Percentiles rank a stretch among this genome's conserved stretches.
Evolutionary conservation across 176 grass and related monocot species (phyloP).

Genomic region (Cenchrus americanus): DNA sequence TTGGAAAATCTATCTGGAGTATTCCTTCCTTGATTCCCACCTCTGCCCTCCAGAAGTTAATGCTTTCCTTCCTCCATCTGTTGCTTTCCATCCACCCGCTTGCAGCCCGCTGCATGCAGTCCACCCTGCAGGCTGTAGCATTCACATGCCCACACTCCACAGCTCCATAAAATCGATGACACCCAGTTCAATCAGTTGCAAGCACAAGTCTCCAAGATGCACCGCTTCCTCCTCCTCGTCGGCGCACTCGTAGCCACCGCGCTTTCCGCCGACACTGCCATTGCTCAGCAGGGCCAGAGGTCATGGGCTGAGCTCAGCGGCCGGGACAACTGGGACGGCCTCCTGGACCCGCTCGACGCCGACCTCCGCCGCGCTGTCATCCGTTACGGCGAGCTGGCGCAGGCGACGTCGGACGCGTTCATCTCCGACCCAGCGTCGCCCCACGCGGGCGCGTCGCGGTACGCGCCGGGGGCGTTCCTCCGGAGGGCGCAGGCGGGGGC

Average conservation of each 20-base stretch:
- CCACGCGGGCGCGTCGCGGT: conserved; percentile 58
- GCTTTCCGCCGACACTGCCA: conserved; percentile 27
- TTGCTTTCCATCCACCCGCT: conserved; percentile 11
- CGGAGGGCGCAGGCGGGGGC: conserved; percentile 39
- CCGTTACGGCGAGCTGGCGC: conserved; percentile 72
- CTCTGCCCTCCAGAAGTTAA: neutral
- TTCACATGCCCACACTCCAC: conserved; percentile 17
- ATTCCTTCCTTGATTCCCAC: conserved; percentile 53
- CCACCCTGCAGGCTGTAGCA: conserved; percentile 26
- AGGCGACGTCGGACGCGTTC: conserved; percentile 75
- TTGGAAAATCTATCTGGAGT: neutral
- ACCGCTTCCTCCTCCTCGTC: conserved; percentile 17
- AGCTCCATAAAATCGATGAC: conserved; percentile 14
- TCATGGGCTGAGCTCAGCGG: conserved; percentile 66
- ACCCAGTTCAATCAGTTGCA: conserved; percentile 35
- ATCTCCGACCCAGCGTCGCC: conserved; percentile 60
- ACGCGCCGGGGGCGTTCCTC: conserved; percentile 49
- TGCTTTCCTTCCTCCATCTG: conserved; percentile 13
- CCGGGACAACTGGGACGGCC: conserved; percentile 50
- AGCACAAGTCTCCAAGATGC: conserved; percentile 40
- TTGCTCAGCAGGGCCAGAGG: conserved; percentile 27
- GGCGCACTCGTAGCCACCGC: neutral
- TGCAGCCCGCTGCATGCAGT: conserved; percentile 5
- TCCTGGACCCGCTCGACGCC: conserved; percentile 60
- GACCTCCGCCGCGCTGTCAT: conserved; percentile 65